Base-by-base conservation (phyloP, 2,329 filamentous ascomycete genomes). In the Lecanicillium sp. region DNA sequence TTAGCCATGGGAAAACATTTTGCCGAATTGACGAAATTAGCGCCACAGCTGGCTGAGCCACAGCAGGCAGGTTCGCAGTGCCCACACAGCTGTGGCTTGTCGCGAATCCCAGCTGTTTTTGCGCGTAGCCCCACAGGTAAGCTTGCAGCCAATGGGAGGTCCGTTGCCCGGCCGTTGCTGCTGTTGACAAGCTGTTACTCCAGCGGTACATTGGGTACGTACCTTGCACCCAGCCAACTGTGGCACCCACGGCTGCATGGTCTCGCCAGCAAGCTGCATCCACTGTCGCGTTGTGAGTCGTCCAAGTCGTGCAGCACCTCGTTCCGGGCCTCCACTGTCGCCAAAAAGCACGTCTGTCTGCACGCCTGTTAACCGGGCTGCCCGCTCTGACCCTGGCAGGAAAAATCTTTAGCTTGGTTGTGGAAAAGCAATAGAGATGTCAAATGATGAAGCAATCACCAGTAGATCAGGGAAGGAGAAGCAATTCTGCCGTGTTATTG, bases 121-220 rank as follows among this genome's bases (percentile, higher is more conserved):
- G 36, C 44, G 44, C 37, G 36, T 29, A 19, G 37, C 20, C 29
- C 44, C 37, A 32, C 37, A 52, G 42, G 38, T 23, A 45, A 53
- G 41, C 51, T 53, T 45, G 24, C 19, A 51, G 51, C 74, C 73
- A 78, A 77, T 77, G 47, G 63, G 20, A 56, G 32, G 4, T 12
- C 58, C 60, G 79, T 83, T 83, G 78, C 76, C 57, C 64, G 56
- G 75, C 64, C 60, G 76, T 79, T 78, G 73, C 69, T 60, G 64
- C 55, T 78, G 72, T 78, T 78, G 71, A 77, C 52, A 43, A 57
- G 53, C 55, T 41, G 51, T 52, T 50, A 41, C 50, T 52, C 50
- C 41, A 35, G 40, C 51, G n/a, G n/a, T n/a, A n/a, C n/a, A n/a
- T n/a, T n/a, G 44, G 43, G 51, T 56, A 57, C 56, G 55, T 56